Conservation (phyloP, 352 stramenopile species). For the Phytophthora pinifolia region DNA sequence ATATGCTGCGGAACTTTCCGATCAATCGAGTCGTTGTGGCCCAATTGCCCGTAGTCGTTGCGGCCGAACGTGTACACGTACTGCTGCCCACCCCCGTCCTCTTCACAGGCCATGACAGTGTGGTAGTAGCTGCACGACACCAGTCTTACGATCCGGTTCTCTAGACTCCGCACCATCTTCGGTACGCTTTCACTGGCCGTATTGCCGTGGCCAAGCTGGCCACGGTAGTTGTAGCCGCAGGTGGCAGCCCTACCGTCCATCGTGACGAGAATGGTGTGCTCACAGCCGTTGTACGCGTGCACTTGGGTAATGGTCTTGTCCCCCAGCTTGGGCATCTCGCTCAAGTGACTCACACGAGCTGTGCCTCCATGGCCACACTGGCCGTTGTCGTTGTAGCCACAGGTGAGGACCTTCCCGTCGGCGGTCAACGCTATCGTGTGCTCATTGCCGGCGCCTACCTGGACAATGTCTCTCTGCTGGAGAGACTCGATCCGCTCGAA, state of each 20-base stretch:
- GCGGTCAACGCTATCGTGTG: slow-evolving; percentile 85
- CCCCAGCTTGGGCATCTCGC: slow-evolving; percentile 64
- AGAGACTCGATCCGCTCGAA: slow-evolving; percentile 78
- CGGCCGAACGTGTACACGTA: slow-evolving; percentile 88
- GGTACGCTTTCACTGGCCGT: slow-evolving; percentile 86
- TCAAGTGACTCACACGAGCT: slow-evolving; percentile 74
- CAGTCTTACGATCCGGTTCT: slow-evolving; percentile 58
- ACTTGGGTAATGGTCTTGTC: slow-evolving; percentile 64
- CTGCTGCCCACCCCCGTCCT: slow-evolving; percentile 22
- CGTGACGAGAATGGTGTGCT: slow-evolving; percentile 88
- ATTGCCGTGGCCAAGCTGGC: slow-evolving; percentile 91
- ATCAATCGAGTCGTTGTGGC: slow-evolving; percentile 88
- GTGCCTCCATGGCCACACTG: slow-evolving; percentile 91
- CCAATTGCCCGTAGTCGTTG: slow-evolving; percentile 93
- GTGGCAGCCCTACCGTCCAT: slow-evolving; percentile 75
- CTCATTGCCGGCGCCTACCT: slow-evolving; percentile 92
- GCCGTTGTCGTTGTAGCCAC: slow-evolving; percentile 95
- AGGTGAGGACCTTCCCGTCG: slow-evolving; percentile 82
- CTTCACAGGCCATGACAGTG: slow-evolving; percentile 80
- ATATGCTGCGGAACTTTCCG: slow-evolving; percentile 81
- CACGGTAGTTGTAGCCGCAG: slow-evolving; percentile 94
- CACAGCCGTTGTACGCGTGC: slow-evolving; percentile 93
- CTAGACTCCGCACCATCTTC: slow-evolving; percentile 75
- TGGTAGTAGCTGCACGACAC: slow-evolving; percentile 95
- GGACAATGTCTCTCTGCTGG: slow-evolving; percentile 74